Evolutionary conservation across 1,139 yeast species (phyloP).

Genomic region (Geotrichum reessii): DNA sequence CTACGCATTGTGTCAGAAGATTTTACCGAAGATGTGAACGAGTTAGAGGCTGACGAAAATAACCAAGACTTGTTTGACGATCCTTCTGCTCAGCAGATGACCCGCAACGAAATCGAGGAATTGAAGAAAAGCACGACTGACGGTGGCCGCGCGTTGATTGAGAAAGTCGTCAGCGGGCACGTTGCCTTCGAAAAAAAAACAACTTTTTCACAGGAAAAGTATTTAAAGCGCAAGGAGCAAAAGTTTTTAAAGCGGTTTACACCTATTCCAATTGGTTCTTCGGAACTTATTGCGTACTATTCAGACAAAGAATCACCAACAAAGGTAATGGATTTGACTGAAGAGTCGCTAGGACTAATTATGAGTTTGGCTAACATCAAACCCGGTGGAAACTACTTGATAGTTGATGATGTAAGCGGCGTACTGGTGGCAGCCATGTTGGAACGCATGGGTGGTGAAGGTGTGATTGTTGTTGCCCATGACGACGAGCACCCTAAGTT

Average conservation of each 20-base stretch:
- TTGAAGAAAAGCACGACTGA: conserved; percentile 47
- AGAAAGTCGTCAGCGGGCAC: conserved; percentile 75
- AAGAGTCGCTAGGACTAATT: conserved; percentile 72
- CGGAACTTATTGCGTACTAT: conserved; percentile 68
- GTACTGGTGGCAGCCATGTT: conserved; percentile 72
- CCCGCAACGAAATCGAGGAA: conserved; percentile 70
- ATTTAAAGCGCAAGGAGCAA: conserved; percentile 82
- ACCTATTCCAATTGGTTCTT: conserved; percentile 67
- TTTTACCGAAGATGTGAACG: conserved; percentile 25
- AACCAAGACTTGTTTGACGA: conserved; percentile 76
- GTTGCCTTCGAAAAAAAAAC: conserved; percentile 86
- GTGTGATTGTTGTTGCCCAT: conserved; percentile 70
- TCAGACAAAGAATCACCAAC: conserved; percentile 55
- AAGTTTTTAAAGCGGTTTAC: conserved; percentile 84
- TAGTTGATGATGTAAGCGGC: conserved; percentile 91
- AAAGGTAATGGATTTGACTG: conserved; percentile 45
- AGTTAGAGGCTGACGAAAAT: conserved; percentile 37
- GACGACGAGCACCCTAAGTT: conserved; percentile 91
- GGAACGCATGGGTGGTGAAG: conserved; percentile 85
- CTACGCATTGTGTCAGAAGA: conserved; percentile 26
- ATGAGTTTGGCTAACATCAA: conserved; percentile 73
- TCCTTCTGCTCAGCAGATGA: conserved; percentile 64
- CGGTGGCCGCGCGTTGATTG: conserved; percentile 71
- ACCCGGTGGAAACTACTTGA: conserved; percentile 84
- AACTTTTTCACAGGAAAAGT: conserved; percentile 83